These are phyloP conservation scores for Paramecium bursaria DNA, from an alignment of 73 alveolate species.

Conservation along the genomic window DNA sequence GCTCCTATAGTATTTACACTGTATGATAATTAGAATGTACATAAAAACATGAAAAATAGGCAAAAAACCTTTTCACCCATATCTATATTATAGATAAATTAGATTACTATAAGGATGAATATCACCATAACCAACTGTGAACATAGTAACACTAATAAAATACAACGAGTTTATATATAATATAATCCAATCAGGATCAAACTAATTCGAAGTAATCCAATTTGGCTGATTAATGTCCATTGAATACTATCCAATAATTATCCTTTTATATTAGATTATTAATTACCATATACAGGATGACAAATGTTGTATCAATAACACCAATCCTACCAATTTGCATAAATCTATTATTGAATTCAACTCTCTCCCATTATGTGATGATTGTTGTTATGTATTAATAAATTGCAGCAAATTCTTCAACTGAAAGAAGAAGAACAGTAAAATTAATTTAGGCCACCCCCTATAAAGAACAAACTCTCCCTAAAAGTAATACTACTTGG, in stretches of 20 bases:
- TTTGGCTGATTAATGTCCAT: background rate
- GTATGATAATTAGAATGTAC: conserved; percentile 36
- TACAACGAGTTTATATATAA: conserved; percentile 24
- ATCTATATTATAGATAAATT: conserved; percentile 18
- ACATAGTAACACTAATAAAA: conserved; percentile 51
- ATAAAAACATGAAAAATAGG: conserved; percentile 22
- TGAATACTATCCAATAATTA: conserved; percentile 19
- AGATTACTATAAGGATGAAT: conserved; percentile 49
- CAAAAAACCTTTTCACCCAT: conserved; percentile 25
- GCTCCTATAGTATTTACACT: conserved; percentile 63
- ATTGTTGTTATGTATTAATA: background rate
- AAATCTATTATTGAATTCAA: conserved; percentile 23
- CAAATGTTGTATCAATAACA: conserved; percentile 13
- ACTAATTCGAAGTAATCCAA: background rate
- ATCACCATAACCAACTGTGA: conserved; percentile 61
- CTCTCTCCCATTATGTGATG: conserved; percentile 16
- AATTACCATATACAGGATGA: conserved; percentile 36
- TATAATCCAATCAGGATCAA: conserved; percentile 5
- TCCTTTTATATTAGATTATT: background rate
- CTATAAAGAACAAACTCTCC: background rate
- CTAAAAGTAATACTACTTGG: background rate
- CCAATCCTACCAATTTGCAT: background rate
- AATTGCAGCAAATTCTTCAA: conserved; percentile 2
- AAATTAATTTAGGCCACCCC: conserved; percentile 10
- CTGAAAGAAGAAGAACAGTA: conserved; percentile 17